Evolutionary conservation across 768 basidiomycete genomes (phyloP).

Genomic region (Lentinula boryana): DNA sequence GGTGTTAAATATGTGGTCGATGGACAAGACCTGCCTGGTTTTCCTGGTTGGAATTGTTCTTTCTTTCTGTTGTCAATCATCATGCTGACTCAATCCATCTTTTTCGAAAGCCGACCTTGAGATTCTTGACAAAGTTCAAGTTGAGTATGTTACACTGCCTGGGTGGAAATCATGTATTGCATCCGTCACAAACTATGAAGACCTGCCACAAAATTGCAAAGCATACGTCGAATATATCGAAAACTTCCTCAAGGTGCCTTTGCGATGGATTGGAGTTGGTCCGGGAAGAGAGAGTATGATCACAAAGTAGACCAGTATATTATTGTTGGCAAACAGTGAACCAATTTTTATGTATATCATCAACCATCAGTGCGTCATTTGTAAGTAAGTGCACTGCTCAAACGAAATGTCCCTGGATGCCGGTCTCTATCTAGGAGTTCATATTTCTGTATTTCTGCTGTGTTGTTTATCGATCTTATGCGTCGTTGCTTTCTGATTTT

Average conservation of each 20-base stretch:
- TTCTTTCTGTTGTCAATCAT: not conserved
- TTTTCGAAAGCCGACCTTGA: constrained; percentile 71
- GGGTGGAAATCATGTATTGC: constrained; percentile 88
- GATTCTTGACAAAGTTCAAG: constrained; percentile 69
- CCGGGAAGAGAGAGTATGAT: constrained; percentile 81
- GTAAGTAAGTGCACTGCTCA: no score
- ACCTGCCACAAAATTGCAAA: constrained; percentile 79
- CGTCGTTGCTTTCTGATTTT: no score
- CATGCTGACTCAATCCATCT: not conserved
- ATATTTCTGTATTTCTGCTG: no score
- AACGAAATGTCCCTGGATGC: no score
- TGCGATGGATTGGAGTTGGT: constrained; percentile 93
- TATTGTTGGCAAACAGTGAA: no score
- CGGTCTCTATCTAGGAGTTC: no score
- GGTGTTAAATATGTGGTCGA: constrained; percentile 75
- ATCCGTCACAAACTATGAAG: constrained; percentile 54
- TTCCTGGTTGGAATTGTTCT: constrained; percentile 63
- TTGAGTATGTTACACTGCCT: constrained; percentile 82
- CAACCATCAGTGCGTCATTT: no score
- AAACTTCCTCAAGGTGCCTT: constrained; percentile 57
- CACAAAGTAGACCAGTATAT: constrained; percentile 11
- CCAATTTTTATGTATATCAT: no score
- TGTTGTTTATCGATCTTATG: no score
- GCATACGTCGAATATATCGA: constrained; percentile 88
- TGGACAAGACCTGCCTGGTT: constrained; percentile 72